Percentiles rank a stretch among this genome's conserved stretches.
These are phyloP conservation scores for Amphirosellinia nigrospora DNA, from an alignment of 495 filamentous ascomycete genomes.

Conservation along the genomic window DNA sequence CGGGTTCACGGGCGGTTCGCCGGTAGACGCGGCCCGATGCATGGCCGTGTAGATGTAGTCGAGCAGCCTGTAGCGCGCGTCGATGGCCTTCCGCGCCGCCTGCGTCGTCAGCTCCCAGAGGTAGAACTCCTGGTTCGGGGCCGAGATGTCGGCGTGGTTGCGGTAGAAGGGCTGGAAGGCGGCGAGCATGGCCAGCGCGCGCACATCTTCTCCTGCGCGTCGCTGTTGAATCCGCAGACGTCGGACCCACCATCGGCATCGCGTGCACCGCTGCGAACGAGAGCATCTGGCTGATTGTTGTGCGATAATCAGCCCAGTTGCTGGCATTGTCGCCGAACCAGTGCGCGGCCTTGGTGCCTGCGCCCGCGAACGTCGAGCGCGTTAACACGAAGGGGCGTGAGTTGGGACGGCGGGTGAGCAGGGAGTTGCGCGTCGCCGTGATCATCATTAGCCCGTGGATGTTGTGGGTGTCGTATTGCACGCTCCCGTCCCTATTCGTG, in stretches of 20 bases:
- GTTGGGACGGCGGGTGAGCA: conserved; percentile 69
- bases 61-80: conserved; percentile 68
- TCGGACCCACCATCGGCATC: conserved; percentile 82
- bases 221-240: conserved; percentile 77
- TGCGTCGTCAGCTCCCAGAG: conserved; percentile 67
- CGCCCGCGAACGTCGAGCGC: conserved; percentile 81
- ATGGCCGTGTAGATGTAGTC: conserved; percentile 78
- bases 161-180: conserved; percentile 86
- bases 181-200: conserved; percentile 79
- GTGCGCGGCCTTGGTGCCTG: conserved; percentile 76
- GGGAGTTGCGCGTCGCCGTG: conserved; percentile 64
- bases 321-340: conserved; percentile 89
- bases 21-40: conserved; percentile 62
- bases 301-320: conserved; percentile 73
- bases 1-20: conserved; percentile 68
- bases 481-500: conserved; percentile 65
- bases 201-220: conserved; percentile 79
- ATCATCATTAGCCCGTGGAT: conserved; percentile 78
- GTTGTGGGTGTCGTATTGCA: conserved; percentile 71
- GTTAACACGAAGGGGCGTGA: conserved; percentile 80
- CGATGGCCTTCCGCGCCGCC: conserved; percentile 73
- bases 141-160: conserved; percentile 60
- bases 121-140: conserved; percentile 76
- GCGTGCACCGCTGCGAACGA: conserved; percentile 81
- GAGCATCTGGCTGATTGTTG: conserved; percentile 71